These are phyloP conservation scores for Yamadazyma pseudoaaseri DNA, from an alignment of 1,139 yeast genomes.

Conservation along the genomic window DNA sequence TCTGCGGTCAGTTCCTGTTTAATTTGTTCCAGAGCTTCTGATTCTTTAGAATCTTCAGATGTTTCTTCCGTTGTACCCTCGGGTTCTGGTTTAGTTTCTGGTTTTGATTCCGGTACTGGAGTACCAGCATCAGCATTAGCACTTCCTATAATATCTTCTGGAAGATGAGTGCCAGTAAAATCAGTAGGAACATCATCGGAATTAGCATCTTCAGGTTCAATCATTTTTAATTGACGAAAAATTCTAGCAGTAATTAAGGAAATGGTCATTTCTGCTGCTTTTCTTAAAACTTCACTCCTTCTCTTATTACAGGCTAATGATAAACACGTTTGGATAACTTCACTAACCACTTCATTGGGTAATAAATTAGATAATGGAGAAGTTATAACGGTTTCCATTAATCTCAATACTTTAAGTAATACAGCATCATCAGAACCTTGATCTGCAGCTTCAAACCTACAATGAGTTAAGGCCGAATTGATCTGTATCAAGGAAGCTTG, in stretches of 20 bases:
- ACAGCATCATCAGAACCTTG: slow-evolving; percentile 93
- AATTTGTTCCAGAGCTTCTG: not conserved
- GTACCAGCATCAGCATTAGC: slow-evolving; percentile 19
- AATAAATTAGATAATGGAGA: slow-evolving; percentile 64
- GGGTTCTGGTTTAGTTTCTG: slow-evolving; percentile 1
- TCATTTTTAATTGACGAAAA: slow-evolving; percentile 56
- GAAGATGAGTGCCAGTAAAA: slow-evolving; percentile 34
- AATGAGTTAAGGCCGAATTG: slow-evolving; percentile 81
- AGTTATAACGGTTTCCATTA: slow-evolving; percentile 67
- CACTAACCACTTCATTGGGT: slow-evolving; percentile 82
- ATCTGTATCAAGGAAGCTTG: slow-evolving; percentile 56
- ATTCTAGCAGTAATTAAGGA: slow-evolving; percentile 65
- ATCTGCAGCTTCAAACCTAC: slow-evolving; percentile 94
- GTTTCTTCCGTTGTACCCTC: not conserved
- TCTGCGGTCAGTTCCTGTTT: not conserved
- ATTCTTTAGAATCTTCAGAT: slow-evolving; percentile 6
- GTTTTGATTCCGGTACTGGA: slow-evolving; percentile 7
- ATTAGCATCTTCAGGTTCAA: slow-evolving; percentile 49
- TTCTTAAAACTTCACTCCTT: slow-evolving; percentile 84
- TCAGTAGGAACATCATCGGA: slow-evolving; percentile 33
- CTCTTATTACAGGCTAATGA: slow-evolving; percentile 91
- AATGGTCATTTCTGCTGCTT: slow-evolving; percentile 88
- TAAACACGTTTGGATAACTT: slow-evolving; percentile 87
- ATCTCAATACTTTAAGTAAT: slow-evolving; percentile 72
- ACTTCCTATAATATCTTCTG: slow-evolving; percentile 44